Evolutionary conservation across 352 stramenopile genomes (phyloP), one percentile per base, ranked within the genome.

Genomic region (Stramenopiles sp.): DNA sequence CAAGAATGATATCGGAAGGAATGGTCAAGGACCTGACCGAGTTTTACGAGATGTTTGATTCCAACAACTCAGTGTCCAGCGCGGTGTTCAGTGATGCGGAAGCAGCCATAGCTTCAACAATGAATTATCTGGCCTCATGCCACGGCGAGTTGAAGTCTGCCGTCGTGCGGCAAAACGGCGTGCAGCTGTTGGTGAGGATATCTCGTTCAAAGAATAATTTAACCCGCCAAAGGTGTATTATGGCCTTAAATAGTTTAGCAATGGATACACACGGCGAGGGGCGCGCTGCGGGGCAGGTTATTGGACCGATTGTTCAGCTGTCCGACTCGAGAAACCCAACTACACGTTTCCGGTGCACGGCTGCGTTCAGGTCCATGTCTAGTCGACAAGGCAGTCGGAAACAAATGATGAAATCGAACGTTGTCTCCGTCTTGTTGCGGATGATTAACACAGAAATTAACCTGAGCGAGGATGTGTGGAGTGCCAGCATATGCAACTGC

Each of bases 181-280:
- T 71, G 4, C 53, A 71, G 35, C 35, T 71, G 12, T 6, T 71
- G 2, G 53, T 71, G 6, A 71, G 35, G 35, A 71, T 71, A 6
- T 71, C 53, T 71, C 33, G 35, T 35, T 71, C 53, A 2, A 71
- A 6, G 35, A 71, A 71, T 71, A 2, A 6, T 6, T 4, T 4
- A 35, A 71, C 53, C 6, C 33, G 53, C 4, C 53, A 71, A 71
- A 6, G 2, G 35, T 71, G 53, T 71, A 71, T 71, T 2, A 4
- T 71, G 35, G 53, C 53, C 2, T 71, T 71, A 71, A 71, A 71
- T 6, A 2, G 35, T 71, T 71, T 71, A 6, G 53, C 53, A 2
- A 71, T 71, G 53, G 53, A 71, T 71, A 71, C 53, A 6, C 53
- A 71, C 12, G 53, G 53, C 4, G 53, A 71, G 33, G 53, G 53